Evolutionary conservation across 306 rosid species (phyloP).

Genomic region (Cucurbita argyrosperma): DNA sequence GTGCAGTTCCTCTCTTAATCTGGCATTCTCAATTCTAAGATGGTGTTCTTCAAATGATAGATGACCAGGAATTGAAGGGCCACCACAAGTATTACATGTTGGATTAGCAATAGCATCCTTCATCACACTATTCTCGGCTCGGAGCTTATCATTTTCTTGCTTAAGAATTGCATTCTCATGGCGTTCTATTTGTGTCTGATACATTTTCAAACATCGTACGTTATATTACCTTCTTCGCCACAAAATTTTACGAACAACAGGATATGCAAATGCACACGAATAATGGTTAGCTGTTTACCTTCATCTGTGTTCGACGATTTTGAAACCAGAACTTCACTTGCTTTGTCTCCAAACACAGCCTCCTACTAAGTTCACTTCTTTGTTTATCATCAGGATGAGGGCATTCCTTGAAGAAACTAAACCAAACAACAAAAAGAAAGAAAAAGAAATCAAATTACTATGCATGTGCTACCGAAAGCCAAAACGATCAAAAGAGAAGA

Average conservation of each 20-base stretch:
- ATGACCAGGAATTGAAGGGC: constrained; percentile 69
- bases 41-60: constrained; percentile 71
- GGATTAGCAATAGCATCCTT: constrained; percentile 66
- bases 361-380: constrained; percentile 56
- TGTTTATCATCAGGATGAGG: constrained; percentile 97
- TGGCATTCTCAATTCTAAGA: constrained; percentile 62
- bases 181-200: constrained; percentile 75
- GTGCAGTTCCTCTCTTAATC: constrained; percentile 53
- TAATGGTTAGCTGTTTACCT: constrained; percentile 27
- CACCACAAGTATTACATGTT: constrained; percentile 58
- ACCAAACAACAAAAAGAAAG: constrained; percentile 8
- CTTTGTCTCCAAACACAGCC: constrained; percentile 55
- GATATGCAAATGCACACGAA: neutral
- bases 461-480: neutral
- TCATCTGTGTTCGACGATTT: constrained; percentile 83
- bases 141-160: constrained; percentile 78
- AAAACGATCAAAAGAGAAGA: neutral
- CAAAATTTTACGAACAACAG: neutral
- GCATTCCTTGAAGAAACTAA: constrained; percentile 71
- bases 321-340: constrained; percentile 98
- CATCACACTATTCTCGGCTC: constrained; percentile 58
- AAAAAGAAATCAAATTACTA: neutral
- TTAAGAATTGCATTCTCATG: constrained; percentile 70
- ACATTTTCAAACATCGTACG: constrained; percentile 9
- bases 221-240: neutral